Base-by-base conservation (phyloP, 2,329 filamentous ascomycete genomes). In the Ustilaginoidea virens region DNA sequence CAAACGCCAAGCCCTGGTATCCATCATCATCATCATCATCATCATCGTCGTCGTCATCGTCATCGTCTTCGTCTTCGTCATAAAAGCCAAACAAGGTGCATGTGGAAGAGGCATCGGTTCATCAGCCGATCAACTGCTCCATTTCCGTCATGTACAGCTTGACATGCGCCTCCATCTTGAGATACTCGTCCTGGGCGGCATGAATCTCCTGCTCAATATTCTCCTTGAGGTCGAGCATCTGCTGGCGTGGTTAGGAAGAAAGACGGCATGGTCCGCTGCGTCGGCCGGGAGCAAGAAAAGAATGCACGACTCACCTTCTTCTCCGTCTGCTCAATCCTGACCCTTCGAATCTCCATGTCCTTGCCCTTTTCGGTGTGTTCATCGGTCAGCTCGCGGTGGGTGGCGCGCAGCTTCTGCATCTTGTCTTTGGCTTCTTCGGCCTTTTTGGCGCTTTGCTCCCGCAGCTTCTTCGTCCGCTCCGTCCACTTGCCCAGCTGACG, bases 201-300 rank as follows among this genome's bases (percentile, higher is more conserved):
- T 90, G 81, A 7, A 96, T 78, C 55, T 98, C 90, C 36, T 78
- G 86, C 49, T 96, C 87, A 37, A 98, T 93, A 44, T 90, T 92
- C 51, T 96, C 90, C 49, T 94, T 96, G 41, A 98, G 66, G 53
- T 98, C 90, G 27, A 80, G 74, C 87, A 96, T 98, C 86, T 94
- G n/a, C n/a, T n/a, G n/a, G n/a, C n/a, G n/a, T n/a, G n/a, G n/a
- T n/a, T n/a, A n/a, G n/a, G n/a, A n/a, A n/a, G n/a, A n/a, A n/a
- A n/a, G n/a, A n/a, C n/a, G n/a, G n/a, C n/a, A n/a, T n/a, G n/a
- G n/a, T n/a, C n/a, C n/a, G n/a, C n/a, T n/a, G n/a, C n/a, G n/a
- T n/a, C n/a, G n/a, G n/a, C n/a, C n/a, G n/a, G n/a, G n/a, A n/a
- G n/a, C n/a, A n/a, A n/a, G n/a, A n/a, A n/a, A n/a, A n/a, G n/a